Evolutionary conservation across 768 basidiomycete species (phyloP), one percentile per base, ranked within the genome.

Genomic region (Phylloporus scabripes): DNA sequence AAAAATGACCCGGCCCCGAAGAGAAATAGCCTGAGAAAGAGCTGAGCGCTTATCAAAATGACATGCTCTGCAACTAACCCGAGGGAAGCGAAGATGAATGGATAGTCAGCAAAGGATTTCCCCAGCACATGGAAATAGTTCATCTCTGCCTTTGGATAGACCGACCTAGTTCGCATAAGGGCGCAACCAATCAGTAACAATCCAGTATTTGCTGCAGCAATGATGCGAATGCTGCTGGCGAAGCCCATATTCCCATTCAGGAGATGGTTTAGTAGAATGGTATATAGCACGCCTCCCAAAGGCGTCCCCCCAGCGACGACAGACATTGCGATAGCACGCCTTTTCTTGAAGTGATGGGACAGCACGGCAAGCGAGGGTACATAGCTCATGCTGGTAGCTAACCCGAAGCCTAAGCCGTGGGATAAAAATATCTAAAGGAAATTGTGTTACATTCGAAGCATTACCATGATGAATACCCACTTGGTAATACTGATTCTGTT

Each of bases 281-380:
- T 64, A 50, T 50, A 66, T 17, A 37, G 54, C 43, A 56, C 46
- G 11, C 50, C 54, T 9, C 63, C 63, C 7, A 59, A 31, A 58
- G 66, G 65, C 44, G 76, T 52, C 3, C 77, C 77, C 3, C 67
- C 23, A 50, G 57, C 44, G 42, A 66, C 72, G 44, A 75, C 41
- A 15, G 75, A 67, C 62, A 78, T 73, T 7, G 67, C 72, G 15
- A 78, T 55, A 9, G 70, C 67, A 4, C 75, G 63, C 20, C 64
- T 61, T 20, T 61, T 62, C 23, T 62, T 46, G 46, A 79, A 79
- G 60, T 77, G 73, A 39, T 76, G 75, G 10, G 74, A 70, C 14
- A 75, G 51, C 23, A 77, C 66, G 4, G 72, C 72, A 7, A 78
- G 55, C 2, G 72, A 63, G 3, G 82, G 83, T 26, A 67, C 60